Evolutionary conservation across 2,329 filamentous ascomycete genomes (phyloP), one percentile per base, ranked within the genome.

Genomic region (Knoxdaviesia proteae): DNA sequence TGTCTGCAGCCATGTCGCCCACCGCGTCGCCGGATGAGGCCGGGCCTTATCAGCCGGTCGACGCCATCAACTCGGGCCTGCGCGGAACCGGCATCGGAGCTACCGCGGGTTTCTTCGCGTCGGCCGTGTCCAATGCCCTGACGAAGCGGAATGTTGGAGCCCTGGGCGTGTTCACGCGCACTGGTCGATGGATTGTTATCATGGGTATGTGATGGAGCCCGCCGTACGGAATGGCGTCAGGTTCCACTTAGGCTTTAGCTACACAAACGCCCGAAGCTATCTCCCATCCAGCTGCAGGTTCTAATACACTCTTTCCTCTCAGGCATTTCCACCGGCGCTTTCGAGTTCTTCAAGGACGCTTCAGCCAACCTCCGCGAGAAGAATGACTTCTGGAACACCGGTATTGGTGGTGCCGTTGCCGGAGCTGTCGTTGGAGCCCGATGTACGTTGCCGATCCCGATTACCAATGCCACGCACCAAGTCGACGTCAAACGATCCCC

Each of bases 101-200:
- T 54, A 63, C 65, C 46, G 71, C 71, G 46, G 86, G 86, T 52
- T 63, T 81, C 56, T 69, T 84, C 59, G 58, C 80, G 47, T 80
- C 84, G 41, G 78, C 81, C 44, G 69, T 93, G 50, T 82, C 87
- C 65, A 96, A 93, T 66, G 84, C 86, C 46, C 71, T 94, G 52
- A 70, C 78, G 44, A 86, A 77, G 65, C 70, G 74, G 57, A 94
- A 94, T 60, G 67, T 90, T 50, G 84, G 86, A 52, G 71, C 77
- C 47, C 74, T 79, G 65, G 81, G 82, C 50, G 71, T 94, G 54
- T 77, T 96, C 57, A 82, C 82, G 39, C 74, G 76, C 54, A 79
- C 77, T 45, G 87, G 86, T 50, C 67, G 77, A 54, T 79, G 79
- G 41, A 80, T 88, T 55, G 80, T 44, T n/a, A 41, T 40, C 34